These are phyloP conservation scores for Chimonanthus praecox DNA, from an alignment of 164 flowering plant species.

Conservation along the genomic window DNA sequence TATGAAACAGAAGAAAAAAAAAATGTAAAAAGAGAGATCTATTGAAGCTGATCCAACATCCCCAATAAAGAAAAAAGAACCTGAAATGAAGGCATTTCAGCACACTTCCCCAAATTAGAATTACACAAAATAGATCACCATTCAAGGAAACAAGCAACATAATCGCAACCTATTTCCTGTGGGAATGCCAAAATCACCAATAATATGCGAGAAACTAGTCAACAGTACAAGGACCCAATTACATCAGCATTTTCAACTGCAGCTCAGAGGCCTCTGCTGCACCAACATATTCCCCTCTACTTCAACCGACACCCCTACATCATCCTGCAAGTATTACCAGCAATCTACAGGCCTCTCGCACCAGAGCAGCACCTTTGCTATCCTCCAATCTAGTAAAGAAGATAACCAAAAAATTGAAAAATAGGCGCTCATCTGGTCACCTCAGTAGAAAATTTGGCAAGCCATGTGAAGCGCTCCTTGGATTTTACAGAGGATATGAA, in stretches of 20 bases:
- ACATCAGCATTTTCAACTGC: neutral
- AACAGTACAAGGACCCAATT: neutral
- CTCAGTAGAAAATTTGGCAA: slow-evolving; percentile 17
- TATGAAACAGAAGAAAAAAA: neutral
- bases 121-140: neutral
- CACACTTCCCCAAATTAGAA: neutral
- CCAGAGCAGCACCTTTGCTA: slow-evolving; percentile 5
- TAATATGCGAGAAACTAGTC: neutral
- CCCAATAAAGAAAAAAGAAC: neutral
- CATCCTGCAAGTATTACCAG: slow-evolving; percentile 35
- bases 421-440: slow-evolving; percentile 8
- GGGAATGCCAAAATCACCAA: neutral
- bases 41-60: neutral
- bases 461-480: slow-evolving; percentile 5
- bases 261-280: neutral
- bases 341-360: slow-evolving; percentile 24
- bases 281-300: slow-evolving; percentile 22
- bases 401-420: slow-evolving; percentile 3
- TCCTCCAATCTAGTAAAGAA: slow-evolving; percentile 8
- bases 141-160: neutral
- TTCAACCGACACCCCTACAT: slow-evolving; percentile 26
- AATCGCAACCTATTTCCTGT: neutral
- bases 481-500: neutral
- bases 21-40: neutral
- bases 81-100: neutral